Base-by-base conservation (phyloP, 805 yeast species). In the Saccharomycopsis malanga region DNA sequence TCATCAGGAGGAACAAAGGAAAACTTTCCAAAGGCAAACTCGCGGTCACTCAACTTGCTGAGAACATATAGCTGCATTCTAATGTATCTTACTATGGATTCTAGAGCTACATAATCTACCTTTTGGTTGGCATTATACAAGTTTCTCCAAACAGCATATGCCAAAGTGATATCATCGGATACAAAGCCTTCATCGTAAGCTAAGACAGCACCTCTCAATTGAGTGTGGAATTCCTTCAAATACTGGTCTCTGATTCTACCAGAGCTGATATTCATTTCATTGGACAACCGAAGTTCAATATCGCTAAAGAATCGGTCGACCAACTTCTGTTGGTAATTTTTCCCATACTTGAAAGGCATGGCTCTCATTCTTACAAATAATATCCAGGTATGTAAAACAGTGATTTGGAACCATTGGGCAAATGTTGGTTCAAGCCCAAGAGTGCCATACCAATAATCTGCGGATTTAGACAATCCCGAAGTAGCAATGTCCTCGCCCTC, bases 321-420 rank as follows among this genome's bases (percentile, higher is more conserved):
- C 34, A 93, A 66, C 61, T 87, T 87, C 65, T 89, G 96, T 64
- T 93, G 96, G 65, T 89, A 93, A 60, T 82, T 83, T 56, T 77
- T 77, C 35, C 96, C 94, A 61, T 86, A 81, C 58, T 87, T 83
- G 62, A 82, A 83, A 0, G 98, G 98, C 83, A 93, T 74, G 7
- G 94, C 94, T 63, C 99, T 79, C 96, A 93, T 89, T 61, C 98
- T 81, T 15, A 86, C 95, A 55, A 83, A 83, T 39, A 93, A 71
- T 59, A 93, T 81, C 99, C 99, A 93, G 50, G 86, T 79, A 64
- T 93, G 98, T 55, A 93, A 71, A 1, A 83, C 71, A 4, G 96
- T 85, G 53, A 93, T 83, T 66, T 91, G 98, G 63, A 83, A 91
- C 96, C 96, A 91, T 64, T 88, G 95, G n/a, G 91, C 79, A 60